A percentile compares a stretch with the other conserved stretches of the same genome.
These are phyloP conservation scores for Penicillium paneum DNA, from an alignment of 2,329 filamentous ascomycete species.

Conservation along the genomic window DNA sequence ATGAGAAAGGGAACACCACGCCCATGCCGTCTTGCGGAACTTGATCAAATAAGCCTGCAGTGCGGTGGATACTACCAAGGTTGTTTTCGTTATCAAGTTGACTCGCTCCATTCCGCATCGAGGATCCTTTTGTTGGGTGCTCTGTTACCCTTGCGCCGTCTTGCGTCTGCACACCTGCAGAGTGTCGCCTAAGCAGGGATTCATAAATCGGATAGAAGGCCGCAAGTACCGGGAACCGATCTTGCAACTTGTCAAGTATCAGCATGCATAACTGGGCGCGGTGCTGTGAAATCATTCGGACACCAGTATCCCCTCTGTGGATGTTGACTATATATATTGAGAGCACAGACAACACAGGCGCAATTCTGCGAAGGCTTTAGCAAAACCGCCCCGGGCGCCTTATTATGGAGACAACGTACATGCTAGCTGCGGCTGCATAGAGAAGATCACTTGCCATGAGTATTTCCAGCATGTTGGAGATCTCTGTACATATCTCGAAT, in stretches of 20 bases:
- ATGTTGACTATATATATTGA: constrained; percentile 19
- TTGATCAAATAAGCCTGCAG: constrained; percentile 3
- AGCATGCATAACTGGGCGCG: constrained; percentile 25
- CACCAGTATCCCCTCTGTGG: constrained; percentile 8
- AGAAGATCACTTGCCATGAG: constrained; percentile 18
- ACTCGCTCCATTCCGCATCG: not conserved
- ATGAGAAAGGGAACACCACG: constrained; percentile 9
- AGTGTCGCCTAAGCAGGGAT: constrained; percentile 4
- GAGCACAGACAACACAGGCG: constrained; percentile 13
- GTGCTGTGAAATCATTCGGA: constrained; percentile 23
- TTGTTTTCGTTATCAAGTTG: not conserved
- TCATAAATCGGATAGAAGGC: constrained; percentile 16
- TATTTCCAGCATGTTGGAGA: constrained; percentile 21
- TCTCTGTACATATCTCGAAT: constrained; percentile 16
- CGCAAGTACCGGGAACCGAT: constrained; percentile 18
- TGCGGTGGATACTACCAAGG: not conserved
- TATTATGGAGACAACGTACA: not conserved
- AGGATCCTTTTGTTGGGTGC: not conserved
- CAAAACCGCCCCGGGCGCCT: not conserved
- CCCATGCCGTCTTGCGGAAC: constrained; percentile 7
- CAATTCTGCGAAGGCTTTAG: constrained; percentile 8
- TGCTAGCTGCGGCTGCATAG: constrained; percentile 9
- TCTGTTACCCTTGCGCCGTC: not conserved
- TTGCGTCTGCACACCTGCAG: not conserved
- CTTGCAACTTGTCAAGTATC: constrained; percentile 21